Percentiles rank a stretch among this genome's conserved stretches.
Conservation (phyloP, 2,329 filamentous ascomycete genomes). For the Dactylella cylindrospora region DNA sequence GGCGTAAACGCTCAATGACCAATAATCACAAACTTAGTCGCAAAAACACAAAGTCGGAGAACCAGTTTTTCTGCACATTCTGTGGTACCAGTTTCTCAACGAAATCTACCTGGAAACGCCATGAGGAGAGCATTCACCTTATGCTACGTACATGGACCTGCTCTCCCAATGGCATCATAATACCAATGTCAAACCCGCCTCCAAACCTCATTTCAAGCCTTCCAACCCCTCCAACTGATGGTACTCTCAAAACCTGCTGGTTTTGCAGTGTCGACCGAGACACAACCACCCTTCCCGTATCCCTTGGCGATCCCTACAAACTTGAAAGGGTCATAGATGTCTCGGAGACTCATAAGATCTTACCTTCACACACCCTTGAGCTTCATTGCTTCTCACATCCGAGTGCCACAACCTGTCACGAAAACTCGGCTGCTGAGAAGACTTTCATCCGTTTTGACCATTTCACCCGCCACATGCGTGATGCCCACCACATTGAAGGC, state of each 20-base stretch:
- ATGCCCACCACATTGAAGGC: conserved; percentile 34
- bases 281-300: conserved; percentile 18
- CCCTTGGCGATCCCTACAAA: conserved; percentile 16
- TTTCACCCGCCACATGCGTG: conserved; percentile 32
- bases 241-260: conserved; percentile 36
- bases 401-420: conserved; percentile 26
- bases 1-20: conserved; percentile 41
- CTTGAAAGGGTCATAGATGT: conserved; percentile 12
- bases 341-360: conserved; percentile 19
- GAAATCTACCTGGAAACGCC: conserved; percentile 40
- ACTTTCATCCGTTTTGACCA: conserved; percentile 42
- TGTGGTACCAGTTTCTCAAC: conserved; percentile 41
- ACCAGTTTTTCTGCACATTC: conserved; percentile 40
- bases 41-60: conserved; percentile 28
- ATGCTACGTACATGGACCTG: conserved; percentile 42
- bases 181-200: conserved; percentile 21
- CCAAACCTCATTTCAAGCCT: too few relatives aligned
- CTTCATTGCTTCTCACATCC: conserved; percentile 32
- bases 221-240: too few relatives aligned
- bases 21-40: conserved; percentile 31
- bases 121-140: conserved; percentile 39
- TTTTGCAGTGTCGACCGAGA: conserved; percentile 37
- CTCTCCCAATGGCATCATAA: conserved; percentile 24
- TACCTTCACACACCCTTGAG: conserved; percentile 32
- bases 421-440: conserved; percentile 35